Evolutionary conservation across 768 basidiomycete species (phyloP).

Genomic region (Mycena amicta): DNA sequence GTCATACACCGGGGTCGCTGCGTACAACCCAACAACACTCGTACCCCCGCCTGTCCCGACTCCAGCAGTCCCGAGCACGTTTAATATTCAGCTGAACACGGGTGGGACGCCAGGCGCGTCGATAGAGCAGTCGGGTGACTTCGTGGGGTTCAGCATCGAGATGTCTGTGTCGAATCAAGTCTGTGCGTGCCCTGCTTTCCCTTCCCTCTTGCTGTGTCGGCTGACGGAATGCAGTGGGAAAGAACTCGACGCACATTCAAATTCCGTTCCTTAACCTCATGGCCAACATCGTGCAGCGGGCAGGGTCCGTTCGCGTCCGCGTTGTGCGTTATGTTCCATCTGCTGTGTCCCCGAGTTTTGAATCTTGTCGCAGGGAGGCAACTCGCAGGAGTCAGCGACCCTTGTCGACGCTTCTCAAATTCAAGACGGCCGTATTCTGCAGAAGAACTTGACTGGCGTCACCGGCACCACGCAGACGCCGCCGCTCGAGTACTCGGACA

Average conservation of each 20-base stretch:
- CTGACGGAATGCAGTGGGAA: background rate
- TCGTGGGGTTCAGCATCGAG: slow-evolving; percentile 48
- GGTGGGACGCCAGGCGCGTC: slow-evolving; percentile 37
- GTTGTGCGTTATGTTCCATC: slow-evolving; percentile 34
- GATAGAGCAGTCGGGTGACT: slow-evolving; percentile 35
- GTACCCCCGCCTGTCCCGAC: slow-evolving; percentile 51
- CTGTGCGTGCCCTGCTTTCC: slow-evolving; percentile 26
- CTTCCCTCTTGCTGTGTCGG: slow-evolving; percentile 2
- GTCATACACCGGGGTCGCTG: slow-evolving; percentile 42
- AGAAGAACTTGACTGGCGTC: slow-evolving; percentile 36
- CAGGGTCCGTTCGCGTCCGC: slow-evolving; percentile 49
- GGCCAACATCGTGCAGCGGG: slow-evolving; percentile 51
- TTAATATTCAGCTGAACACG: slow-evolving; percentile 44
- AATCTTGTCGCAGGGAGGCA: too few species aligned
- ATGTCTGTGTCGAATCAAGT: slow-evolving; percentile 45
- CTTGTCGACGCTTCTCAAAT: slow-evolving; percentile 35
- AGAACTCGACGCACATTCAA: slow-evolving; percentile 31
- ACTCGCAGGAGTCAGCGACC: slow-evolving; percentile 54
- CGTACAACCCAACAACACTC: slow-evolving; percentile 56
- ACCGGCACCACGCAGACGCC: slow-evolving; percentile 48
- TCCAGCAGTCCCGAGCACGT: slow-evolving; percentile 44
- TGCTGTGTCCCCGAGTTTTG: too few species aligned
- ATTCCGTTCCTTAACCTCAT: slow-evolving; percentile 61
- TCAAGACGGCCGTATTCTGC: slow-evolving; percentile 39
- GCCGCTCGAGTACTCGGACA: slow-evolving; percentile 51